A percentile compares a stretch with the other conserved stretches of the same genome.
Evolutionary conservation across 2,329 filamentous ascomycete genomes (phyloP).

Genomic region (Cytospora schulzeri): DNA sequence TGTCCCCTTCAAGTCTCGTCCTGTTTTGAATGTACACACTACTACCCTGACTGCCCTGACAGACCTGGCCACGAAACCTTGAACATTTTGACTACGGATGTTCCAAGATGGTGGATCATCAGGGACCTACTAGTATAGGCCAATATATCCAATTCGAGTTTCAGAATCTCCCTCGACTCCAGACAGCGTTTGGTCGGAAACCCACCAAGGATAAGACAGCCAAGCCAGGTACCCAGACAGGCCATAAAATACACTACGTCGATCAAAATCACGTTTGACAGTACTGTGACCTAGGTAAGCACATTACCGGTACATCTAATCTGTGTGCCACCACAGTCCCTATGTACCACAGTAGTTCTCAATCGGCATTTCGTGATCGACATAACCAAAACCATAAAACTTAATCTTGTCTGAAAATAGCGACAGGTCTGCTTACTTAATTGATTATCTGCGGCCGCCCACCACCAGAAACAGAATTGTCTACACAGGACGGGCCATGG

Average conservation of each 20-base stretch:
- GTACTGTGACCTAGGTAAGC: no score
- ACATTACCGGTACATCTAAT: no score
- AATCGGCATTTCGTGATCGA: background rate
- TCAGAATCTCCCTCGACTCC: slow-evolving; percentile 17
- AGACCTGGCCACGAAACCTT: no score
- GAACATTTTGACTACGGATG: no score
- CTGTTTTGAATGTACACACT: background rate
- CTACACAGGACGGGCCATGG: no score
- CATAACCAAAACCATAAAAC: background rate
- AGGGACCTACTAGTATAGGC: slow-evolving; percentile 17
- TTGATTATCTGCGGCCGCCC: no score
- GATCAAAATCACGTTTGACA: background rate
- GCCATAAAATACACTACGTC: background rate
- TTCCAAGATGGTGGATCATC: background rate
- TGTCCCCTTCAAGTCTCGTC: background rate
- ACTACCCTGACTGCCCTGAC: no score
- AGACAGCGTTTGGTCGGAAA: slow-evolving; percentile 21
- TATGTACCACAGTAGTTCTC: no score
- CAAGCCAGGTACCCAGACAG: no score
- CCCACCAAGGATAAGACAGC: background rate
- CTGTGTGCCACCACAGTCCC: no score
- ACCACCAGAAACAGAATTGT: no score
- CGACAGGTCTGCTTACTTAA: background rate
- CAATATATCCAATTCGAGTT: slow-evolving; percentile 4
- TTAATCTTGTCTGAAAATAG: background rate